Evolutionary conservation across 2,329 filamentous ascomycete species (phyloP).

Genomic region (Simplicillium aogashimaense): DNA sequence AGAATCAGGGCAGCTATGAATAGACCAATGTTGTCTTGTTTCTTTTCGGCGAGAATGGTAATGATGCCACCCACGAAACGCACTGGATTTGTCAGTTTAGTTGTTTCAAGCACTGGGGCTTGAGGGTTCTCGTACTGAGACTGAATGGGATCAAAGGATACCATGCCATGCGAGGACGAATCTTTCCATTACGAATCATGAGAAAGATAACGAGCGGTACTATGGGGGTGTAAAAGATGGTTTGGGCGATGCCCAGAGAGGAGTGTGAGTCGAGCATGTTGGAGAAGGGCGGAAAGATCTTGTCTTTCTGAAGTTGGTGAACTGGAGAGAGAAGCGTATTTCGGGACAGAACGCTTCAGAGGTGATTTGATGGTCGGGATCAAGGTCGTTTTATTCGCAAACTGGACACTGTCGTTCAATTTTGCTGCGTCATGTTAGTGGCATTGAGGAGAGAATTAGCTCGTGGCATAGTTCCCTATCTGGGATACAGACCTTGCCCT

Average conservation of each 20-base stretch:
- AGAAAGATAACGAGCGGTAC: conserved; percentile 13
- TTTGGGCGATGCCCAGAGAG: conserved; percentile 14
- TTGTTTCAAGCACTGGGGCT: background rate
- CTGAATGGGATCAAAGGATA: conserved; percentile 15
- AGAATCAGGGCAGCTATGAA: conserved; percentile 15
- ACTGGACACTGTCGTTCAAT: too few relatives aligned
- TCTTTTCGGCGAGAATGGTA: conserved; percentile 12
- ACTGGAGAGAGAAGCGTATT: too few relatives aligned
- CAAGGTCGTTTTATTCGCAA: too few relatives aligned
- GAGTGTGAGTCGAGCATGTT: conserved; percentile 11
- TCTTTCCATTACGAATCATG: conserved; percentile 14
- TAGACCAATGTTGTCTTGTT: conserved; percentile 12
- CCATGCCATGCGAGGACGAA: conserved; percentile 16
- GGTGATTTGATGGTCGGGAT: too few relatives aligned
- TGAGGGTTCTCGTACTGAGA: conserved; percentile 8
- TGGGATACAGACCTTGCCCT: conserved; percentile 1
- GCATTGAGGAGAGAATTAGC: background rate
- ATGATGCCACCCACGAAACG: conserved; percentile 17
- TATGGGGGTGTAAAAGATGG: conserved; percentile 16
- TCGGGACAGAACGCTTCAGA: too few relatives aligned
- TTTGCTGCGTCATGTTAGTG: too few relatives aligned
- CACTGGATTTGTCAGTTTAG: conserved; percentile 8
- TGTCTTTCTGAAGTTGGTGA: too few relatives aligned
- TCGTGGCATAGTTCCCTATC: conserved; percentile 6
- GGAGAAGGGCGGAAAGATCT: background rate